phyloP scores from a whole-genome alignment of 164 flowering plant genomes.

The Magnolia kwangsiensis region DNA sequence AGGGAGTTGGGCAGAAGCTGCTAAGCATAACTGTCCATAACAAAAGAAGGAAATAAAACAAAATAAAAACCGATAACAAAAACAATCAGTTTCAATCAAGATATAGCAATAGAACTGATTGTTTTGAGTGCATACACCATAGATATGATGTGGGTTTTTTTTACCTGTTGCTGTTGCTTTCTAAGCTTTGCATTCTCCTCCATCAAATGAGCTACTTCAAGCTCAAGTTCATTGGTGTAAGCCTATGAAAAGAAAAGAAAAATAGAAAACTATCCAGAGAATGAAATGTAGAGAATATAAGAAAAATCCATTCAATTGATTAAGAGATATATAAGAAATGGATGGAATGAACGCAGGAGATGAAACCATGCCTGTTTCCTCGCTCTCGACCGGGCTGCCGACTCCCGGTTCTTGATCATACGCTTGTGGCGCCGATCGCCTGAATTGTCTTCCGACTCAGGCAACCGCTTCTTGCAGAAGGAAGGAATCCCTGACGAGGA shows the following conservation, averaged over 20 bases:
- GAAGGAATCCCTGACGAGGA: constrained; percentile 17
- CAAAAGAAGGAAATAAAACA: neutral
- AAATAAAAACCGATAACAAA: neutral
- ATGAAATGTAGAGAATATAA: neutral
- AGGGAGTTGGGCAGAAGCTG: constrained; percentile 31
- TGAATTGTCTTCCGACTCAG: constrained; percentile 17
- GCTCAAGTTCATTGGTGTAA: constrained; percentile 61
- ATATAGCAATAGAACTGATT: too few species aligned
- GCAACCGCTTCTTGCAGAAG: constrained; percentile 24
- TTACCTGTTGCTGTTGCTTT: constrained; percentile 34
- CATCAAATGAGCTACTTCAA: constrained; percentile 42
- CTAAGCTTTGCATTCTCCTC: constrained; percentile 58
- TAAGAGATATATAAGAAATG: neutral
- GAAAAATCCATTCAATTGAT: neutral
- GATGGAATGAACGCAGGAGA: neutral
- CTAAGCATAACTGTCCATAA: constrained; percentile 21
- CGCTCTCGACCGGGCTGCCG: constrained; percentile 69
- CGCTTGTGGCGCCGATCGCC: constrained; percentile 48
- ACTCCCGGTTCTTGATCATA: constrained; percentile 72
- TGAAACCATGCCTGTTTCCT: constrained; percentile 49
- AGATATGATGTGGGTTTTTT: neutral
- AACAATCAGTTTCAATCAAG: neutral
- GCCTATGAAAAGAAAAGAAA: constrained; percentile 32
- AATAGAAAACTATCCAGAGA: neutral
- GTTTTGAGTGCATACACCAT: neutral